These are phyloP conservation scores for Xylaria palmicola DNA, from an alignment of 495 filamentous ascomycete species.

Conservation along the genomic window DNA sequence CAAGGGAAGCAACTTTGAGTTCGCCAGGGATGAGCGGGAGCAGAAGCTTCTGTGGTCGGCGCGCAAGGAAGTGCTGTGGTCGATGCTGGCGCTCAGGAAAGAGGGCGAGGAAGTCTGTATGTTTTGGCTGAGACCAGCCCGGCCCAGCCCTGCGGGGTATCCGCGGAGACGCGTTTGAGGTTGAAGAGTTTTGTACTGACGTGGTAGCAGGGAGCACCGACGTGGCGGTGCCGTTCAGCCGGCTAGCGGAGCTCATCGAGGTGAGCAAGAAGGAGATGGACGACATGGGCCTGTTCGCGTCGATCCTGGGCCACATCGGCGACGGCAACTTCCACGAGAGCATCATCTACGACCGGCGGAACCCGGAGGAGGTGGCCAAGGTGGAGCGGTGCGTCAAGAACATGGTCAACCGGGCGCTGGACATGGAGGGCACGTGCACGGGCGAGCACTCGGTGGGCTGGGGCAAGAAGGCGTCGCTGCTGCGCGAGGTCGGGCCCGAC, in stretches of 20 bases:
- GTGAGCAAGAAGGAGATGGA: constrained; percentile 87
- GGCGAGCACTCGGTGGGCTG: constrained; percentile 89
- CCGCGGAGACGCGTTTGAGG: no score
- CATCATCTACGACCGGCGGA: constrained; percentile 74
- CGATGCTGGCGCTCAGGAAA: constrained; percentile 66
- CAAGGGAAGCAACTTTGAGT: constrained; percentile 68
- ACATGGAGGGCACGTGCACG: constrained; percentile 93
- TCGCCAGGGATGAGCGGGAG: constrained; percentile 65
- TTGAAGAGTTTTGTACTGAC: no score
- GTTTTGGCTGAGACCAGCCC: no score
- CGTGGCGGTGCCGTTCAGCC: constrained; percentile 83
- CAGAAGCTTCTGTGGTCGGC: constrained; percentile 73
- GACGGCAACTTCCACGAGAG: constrained; percentile 90
- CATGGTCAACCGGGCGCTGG: constrained; percentile 83
- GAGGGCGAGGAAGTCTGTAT: constrained; percentile 59
- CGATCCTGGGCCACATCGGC: constrained; percentile 64
- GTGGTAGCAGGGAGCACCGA: constrained; percentile 75
- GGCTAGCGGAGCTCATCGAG: constrained; percentile 87
- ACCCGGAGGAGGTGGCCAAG: constrained; percentile 64
- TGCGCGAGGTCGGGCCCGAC: constrained; percentile 77
- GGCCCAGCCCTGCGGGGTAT: no score
- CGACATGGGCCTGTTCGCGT: constrained; percentile 78
- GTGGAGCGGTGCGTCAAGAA: constrained; percentile 80
- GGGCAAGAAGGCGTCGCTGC: constrained; percentile 78
- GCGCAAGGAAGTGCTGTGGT: constrained; percentile 74